Evolutionary conservation across 129 eudicot genomes (phyloP).

Genomic region (Silybum marianum): DNA sequence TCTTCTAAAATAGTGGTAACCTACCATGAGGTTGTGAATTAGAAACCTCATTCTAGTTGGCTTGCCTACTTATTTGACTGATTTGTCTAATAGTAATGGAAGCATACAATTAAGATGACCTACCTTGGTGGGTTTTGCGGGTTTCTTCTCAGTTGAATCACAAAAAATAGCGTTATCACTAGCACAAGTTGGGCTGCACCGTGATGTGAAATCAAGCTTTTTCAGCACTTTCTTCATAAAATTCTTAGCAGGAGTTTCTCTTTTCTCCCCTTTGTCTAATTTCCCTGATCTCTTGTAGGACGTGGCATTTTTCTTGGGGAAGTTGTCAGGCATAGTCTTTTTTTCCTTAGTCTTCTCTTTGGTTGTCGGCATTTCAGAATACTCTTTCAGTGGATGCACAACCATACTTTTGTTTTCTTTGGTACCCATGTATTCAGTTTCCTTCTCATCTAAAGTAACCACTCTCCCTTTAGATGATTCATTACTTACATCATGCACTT

Average conservation of each 20-base stretch:
- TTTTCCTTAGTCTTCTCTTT: slow-evolving; percentile 40
- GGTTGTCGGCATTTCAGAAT: slow-evolving; percentile 46
- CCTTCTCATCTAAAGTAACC: slow-evolving; percentile 40
- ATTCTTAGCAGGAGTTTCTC: slow-evolving; percentile 25
- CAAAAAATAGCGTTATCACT: slow-evolving; percentile 30
- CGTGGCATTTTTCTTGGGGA: slow-evolving; percentile 34
- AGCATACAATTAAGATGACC: slow-evolving; percentile 20
- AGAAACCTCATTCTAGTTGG: neutral
- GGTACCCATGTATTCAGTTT: slow-evolving; percentile 34
- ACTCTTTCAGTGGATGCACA: slow-evolving; percentile 57
- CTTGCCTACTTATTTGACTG: neutral
- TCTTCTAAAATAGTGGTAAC: neutral
- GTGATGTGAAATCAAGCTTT: slow-evolving; percentile 42
- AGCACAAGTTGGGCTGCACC: slow-evolving; percentile 33
- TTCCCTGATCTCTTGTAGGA: slow-evolving; percentile 20
- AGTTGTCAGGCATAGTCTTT: slow-evolving; percentile 39
- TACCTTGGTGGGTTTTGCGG: slow-evolving; percentile 69
- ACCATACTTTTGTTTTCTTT: slow-evolving; percentile 33
- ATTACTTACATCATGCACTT: slow-evolving; percentile 35
- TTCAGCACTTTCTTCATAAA: slow-evolving; percentile 65
- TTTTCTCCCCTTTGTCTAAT: slow-evolving; percentile 25
- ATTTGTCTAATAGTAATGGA: neutral
- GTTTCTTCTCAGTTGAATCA: slow-evolving; percentile 44
- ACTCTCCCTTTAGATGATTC: slow-evolving; percentile 53
- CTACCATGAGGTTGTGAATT: neutral